Conservation (phyloP, 108 stramenopile genomes). For the Skeletonema grethae region DNA sequence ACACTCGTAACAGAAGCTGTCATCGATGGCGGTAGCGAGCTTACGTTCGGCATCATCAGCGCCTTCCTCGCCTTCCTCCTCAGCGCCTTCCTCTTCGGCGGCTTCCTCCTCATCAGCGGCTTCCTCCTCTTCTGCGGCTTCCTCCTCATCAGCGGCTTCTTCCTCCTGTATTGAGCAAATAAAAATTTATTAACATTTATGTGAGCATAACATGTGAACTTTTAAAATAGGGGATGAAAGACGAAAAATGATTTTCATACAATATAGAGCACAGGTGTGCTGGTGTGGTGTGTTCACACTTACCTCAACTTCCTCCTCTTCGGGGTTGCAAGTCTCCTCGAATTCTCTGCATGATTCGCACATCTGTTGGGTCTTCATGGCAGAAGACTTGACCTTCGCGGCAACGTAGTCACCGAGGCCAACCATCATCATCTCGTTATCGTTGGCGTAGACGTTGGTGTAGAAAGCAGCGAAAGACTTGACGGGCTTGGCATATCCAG, state of each 20-base stretch:
- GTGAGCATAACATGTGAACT: background rate
- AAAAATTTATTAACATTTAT: too few relatives aligned
- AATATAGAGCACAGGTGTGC: too few relatives aligned
- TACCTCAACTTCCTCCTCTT: background rate
- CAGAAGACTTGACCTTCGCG: background rate
- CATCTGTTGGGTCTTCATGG: background rate
- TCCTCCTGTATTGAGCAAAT: background rate
- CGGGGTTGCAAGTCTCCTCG: background rate
- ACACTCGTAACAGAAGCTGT: conserved; percentile 46
- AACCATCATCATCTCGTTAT: background rate
- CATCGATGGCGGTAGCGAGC: conserved; percentile 36
- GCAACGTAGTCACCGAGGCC: background rate
- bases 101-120: background rate
- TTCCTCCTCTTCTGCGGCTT: background rate
- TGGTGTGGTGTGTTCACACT: background rate
- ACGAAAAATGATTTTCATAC: too few relatives aligned
- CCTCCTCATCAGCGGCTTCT: background rate
- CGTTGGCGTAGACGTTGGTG: background rate
- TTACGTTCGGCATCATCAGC: background rate
- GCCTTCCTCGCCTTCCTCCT: background rate
- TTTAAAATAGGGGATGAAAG: background rate
- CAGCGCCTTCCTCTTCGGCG: too few relatives aligned
- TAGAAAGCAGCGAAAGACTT: background rate
- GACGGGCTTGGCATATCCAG: background rate
- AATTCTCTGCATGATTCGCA: background rate